A percentile compares a stretch with the other conserved stretches of the same genome.
phyloP scores from a whole-genome alignment of 306 rosid species.

The Dryas alaskensis region DNA sequence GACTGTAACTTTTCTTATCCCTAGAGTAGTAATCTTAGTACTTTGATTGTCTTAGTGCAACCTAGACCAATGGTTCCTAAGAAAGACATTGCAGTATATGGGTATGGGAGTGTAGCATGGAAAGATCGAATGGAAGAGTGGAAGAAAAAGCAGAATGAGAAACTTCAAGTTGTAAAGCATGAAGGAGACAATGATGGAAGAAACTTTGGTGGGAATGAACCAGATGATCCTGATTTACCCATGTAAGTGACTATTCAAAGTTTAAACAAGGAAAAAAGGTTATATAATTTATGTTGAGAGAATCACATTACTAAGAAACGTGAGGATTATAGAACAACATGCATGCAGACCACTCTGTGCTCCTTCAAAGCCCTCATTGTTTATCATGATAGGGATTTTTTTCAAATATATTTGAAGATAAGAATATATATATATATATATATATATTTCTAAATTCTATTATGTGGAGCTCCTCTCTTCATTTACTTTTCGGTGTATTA shows the following conservation, averaged over 20 bases:
- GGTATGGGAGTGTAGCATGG: slow-evolving; percentile 97
- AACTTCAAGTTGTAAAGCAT: slow-evolving; percentile 90
- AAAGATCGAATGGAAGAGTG: slow-evolving; percentile 96
- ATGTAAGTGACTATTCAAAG: slow-evolving; percentile 46
- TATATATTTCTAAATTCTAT: background rate
- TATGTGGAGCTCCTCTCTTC: background rate
- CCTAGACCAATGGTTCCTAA: slow-evolving; percentile 94
- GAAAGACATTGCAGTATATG: slow-evolving; percentile 91
- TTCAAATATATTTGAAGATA: background rate
- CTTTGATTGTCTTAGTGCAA: slow-evolving; percentile 54
- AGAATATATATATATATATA: no score
- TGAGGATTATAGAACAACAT: background rate
- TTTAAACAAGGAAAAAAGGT: background rate
- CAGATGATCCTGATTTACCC: slow-evolving; percentile 80
- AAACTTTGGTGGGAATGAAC: slow-evolving; percentile 49
- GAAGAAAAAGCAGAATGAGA: slow-evolving; percentile 85
- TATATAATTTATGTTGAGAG: background rate
- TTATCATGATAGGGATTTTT: background rate
- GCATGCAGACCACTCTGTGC: background rate
- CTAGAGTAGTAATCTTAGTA: slow-evolving; percentile 19
- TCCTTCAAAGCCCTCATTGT: background rate
- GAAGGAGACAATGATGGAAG: slow-evolving; percentile 59
- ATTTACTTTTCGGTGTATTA: slow-evolving; percentile 2
- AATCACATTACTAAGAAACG: background rate
- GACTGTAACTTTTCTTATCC: background rate